Evolutionary conservation across 306 rosid species (phyloP), one percentile per base, ranked within the genome.

Genomic region (Sphenostylis stenocarpa): DNA sequence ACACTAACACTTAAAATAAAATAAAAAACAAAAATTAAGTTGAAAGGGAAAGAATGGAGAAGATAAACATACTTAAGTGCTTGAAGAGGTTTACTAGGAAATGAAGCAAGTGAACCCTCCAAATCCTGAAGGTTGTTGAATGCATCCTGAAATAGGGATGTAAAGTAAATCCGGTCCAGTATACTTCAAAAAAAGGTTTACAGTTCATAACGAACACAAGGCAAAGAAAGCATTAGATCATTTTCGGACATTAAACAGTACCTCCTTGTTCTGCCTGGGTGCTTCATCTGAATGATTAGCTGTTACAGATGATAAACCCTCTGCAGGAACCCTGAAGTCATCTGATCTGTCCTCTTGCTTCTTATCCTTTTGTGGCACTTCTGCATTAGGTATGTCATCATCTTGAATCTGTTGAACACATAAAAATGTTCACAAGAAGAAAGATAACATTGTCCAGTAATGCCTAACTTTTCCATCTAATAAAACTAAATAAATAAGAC

Each of bases 51-150:
- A 63, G 21, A 7, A 14, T 6, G 8, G 48, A 64, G 43, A 33
- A 80, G 83, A 72, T 19, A 47, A 58, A 60, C 91, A 76, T 93
- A 93, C 98, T 93, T 90, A 29, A 91, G 96, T 80, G 96, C 98
- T 85, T 86, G 82, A 78, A 94, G 96, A 78, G 97, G 97, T 85
- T 86, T 91, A 20, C 70, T 86, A 36, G 99, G 97, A 83, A 96
- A 91, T 73, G 99, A 89, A 72, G 97, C 86, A 82, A 96, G 84
- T 24, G 99, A 95, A 75, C 83, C 79, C 84, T 88, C 96, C 89
- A 96, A 84, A 91, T 91, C 94, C 83, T 72, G 87, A 83, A 88
- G 82, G 84, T 89, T 89, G 47, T 76, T 82, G 81, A 91, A 84
- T 56, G 87, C 93, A 57, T 90, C 97, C 99, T 96, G 93, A 75